phyloP scores from a whole-genome alignment of 2,329 filamentous ascomycete genomes.

The Tolypocladium paradoxum region DNA sequence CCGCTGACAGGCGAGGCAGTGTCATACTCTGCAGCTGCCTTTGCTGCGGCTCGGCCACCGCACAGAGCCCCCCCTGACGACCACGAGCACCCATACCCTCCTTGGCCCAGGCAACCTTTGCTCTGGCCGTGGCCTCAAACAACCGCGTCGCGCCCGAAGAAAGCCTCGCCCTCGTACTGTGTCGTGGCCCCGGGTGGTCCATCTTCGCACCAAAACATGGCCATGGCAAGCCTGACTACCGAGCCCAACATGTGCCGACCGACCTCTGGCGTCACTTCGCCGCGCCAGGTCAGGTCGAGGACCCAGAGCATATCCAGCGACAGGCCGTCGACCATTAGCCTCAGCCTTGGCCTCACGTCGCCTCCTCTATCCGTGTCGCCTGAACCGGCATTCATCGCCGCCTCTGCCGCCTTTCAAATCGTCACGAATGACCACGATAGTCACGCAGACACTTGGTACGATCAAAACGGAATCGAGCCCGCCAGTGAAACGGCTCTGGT shows the following conservation, averaged over 20 bases:
- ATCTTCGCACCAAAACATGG: neutral
- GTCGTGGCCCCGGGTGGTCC: neutral
- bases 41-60: neutral
- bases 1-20: neutral
- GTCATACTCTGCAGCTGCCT: neutral
- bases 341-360: conserved; percentile 42
- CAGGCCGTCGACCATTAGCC: conserved; percentile 48
- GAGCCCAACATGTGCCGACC: conserved; percentile 20
- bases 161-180: neutral
- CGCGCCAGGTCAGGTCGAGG: conserved; percentile 31
- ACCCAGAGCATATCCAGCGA: conserved; percentile 62
- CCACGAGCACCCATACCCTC: neutral
- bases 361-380: conserved; percentile 63
- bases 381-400: conserved; percentile 76
- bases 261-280: conserved; percentile 21
- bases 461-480: conserved; percentile 55
- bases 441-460: conserved; percentile 58
- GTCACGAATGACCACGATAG: conserved; percentile 80
- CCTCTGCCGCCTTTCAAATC: conserved; percentile 80
- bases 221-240: conserved; percentile 15
- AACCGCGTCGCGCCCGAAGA: neutral
- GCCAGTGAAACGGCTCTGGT: conserved; percentile 61
- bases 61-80: neutral
- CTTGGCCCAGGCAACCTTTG: neutral
- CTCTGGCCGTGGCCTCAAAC: neutral